Conservation (phyloP, 2,329 filamentous ascomycete genomes). For the Periconia sp. region DNA sequence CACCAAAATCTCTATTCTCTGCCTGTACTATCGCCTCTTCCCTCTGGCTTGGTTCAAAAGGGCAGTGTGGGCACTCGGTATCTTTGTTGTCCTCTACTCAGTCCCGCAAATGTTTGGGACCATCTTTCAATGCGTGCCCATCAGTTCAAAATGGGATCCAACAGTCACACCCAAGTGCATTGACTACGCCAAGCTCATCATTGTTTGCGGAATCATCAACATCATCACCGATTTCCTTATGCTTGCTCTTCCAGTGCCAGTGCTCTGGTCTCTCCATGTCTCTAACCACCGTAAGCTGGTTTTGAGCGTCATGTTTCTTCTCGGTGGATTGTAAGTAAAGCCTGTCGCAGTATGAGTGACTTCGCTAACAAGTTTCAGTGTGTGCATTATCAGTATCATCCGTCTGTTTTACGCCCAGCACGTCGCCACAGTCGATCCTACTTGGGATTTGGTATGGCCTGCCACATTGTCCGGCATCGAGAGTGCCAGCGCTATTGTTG, state of each 20-base stretch:
- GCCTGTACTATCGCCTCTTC: slow-evolving; percentile 8
- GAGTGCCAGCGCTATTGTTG: slow-evolving; percentile 7
- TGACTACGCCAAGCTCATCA: slow-evolving; percentile 1
- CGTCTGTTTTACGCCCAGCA: neutral
- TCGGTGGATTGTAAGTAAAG: slow-evolving; percentile 3
- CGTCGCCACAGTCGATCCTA: slow-evolving; percentile 2
- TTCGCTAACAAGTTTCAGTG: neutral
- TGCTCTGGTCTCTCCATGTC: slow-evolving; percentile 2
- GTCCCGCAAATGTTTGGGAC: neutral
- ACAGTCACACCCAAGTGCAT: slow-evolving; percentile 1
- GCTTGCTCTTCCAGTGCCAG: slow-evolving; percentile 2
- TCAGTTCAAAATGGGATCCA: slow-evolving; percentile 4
- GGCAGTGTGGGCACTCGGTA: neutral
- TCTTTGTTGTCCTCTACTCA: slow-evolving; percentile 1
- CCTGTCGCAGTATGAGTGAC: neutral
- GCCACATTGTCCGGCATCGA: slow-evolving; percentile 9
- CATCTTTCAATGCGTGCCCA: slow-evolving; percentile 5
- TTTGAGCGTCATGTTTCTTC: slow-evolving; percentile 3
- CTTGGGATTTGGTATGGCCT: neutral
- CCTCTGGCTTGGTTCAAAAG: neutral
- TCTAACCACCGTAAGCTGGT: neutral
- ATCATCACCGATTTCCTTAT: slow-evolving; percentile 5
- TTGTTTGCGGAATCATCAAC: slow-evolving; percentile 3
- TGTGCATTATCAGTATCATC: slow-evolving; percentile 2
- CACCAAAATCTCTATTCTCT: slow-evolving; percentile 10